phyloP scores from a whole-genome alignment of 257 asterid genomes.

The Orobanche coerulescens region DNA sequence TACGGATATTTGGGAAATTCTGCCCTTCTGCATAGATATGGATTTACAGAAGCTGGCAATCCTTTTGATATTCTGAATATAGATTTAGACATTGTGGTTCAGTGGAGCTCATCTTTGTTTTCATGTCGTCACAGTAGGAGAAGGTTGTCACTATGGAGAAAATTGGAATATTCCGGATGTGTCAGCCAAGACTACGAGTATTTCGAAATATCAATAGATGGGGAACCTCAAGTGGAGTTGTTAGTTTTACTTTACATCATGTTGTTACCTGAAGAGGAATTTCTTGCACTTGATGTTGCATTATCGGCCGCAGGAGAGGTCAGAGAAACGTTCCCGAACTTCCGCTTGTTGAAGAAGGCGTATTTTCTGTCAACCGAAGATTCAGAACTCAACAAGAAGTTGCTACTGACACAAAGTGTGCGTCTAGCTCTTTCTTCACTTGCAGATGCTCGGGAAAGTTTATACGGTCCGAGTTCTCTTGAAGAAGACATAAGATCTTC shows the following conservation, averaged over 20 bases:
- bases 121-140: conserved; percentile 59
- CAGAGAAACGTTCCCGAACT: conserved; percentile 16
- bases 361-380: conserved; percentile 21
- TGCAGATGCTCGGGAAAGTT: conserved; percentile 69
- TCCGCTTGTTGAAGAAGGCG: conserved; percentile 21
- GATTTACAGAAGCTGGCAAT: conserved; percentile 75
- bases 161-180: conserved; percentile 57
- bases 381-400: conserved; percentile 33
- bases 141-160: conserved; percentile 69
- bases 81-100: conserved; percentile 63
- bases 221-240: conserved; percentile 76
- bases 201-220: conserved; percentile 68
- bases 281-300: conserved; percentile 38
- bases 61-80: conserved; percentile 77
- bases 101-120: conserved; percentile 67
- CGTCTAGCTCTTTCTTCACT: conserved; percentile 50
- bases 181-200: conserved; percentile 59
- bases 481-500: conserved; percentile 49
- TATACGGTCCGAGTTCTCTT: conserved; percentile 48
- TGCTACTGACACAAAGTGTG: conserved; percentile 45
- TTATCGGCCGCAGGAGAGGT: conserved; percentile 24
- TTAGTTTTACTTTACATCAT: conserved; percentile 61
- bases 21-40: conserved; percentile 92
- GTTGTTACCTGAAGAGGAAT: conserved; percentile 51
- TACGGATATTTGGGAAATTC: conserved; percentile 83